Evolutionary conservation across 1,284 basidiomycete species (phyloP), one percentile per base, ranked within the genome.

Genomic region (Cryptococcus jaspeensis): DNA sequence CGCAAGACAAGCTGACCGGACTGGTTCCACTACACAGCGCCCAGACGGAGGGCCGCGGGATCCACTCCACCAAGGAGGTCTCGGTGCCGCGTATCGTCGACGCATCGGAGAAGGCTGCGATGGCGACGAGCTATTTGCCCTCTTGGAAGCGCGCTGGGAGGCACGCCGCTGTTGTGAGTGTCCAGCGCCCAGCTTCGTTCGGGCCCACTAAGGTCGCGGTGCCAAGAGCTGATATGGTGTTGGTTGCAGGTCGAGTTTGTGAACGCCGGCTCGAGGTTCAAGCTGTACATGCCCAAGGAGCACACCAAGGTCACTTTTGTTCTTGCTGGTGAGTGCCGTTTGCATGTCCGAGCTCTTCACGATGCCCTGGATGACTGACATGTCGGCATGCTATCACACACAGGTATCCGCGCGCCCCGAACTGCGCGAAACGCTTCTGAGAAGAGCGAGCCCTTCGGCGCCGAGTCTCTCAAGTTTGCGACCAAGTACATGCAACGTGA

Each of bases 21-120:
- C n/a, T n/a, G n/a, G n/a, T n/a, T n/a, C n/a, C n/a, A n/a, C n/a
- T n/a, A n/a, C n/a, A n/a, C 65, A 91, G 89, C 40, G 93, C 94
- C 42, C 82, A 85, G 0, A 75, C 87, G 1, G 94, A 92, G 55
- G 74, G 77, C n/a, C 85, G 88, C 55, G 95, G 95, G 5, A 83
- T 99, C 16, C 95, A 99, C 74, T 94, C 92, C 16, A 88, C 89
- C 47, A 97, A 97, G 77, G 93, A 97, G 48, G 80, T 88, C 20
- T 72, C 80, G 0, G 69, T 81, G 5, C 79, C 85, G 78, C 56
- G 82, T 80, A 71, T 90, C 81, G 64, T 94, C 83, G 97, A 99
- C 77, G 87, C 95, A 18, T 96, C 92, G 5, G 93, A 96, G 88
- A 86, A 84, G 23, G 82, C 81, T 53, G 78, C 81, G 56, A 87